These are phyloP conservation scores for Cryptococcus sp. DNA, from an alignment of 1,284 basidiomycete genomes.

Conservation along the genomic window DNA sequence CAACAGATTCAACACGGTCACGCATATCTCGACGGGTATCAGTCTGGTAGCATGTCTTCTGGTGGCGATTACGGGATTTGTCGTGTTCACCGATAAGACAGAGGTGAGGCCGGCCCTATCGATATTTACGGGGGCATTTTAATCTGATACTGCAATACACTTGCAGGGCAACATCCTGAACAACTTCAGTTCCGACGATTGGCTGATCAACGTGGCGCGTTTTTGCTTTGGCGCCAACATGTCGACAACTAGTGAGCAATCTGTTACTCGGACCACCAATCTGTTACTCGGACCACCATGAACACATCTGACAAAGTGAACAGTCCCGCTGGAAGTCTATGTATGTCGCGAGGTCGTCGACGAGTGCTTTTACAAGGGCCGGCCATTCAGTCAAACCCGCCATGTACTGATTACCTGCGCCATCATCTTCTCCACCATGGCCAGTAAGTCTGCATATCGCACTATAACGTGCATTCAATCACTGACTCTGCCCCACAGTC, in stretches of 20 bases:
- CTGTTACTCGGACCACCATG: background rate
- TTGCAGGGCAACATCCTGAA: slow-evolving; percentile 82
- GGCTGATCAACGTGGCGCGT: slow-evolving; percentile 85
- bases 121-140: background rate
- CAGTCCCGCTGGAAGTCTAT: slow-evolving; percentile 43
- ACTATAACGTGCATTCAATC: too few relatives aligned
- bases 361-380: slow-evolving; percentile 85
- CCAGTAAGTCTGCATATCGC: slow-evolving; percentile 56
- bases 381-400: slow-evolving; percentile 71
- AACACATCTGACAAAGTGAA: slow-evolving; percentile 36
- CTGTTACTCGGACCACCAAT: background rate
- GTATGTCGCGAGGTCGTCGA: slow-evolving; percentile 68
- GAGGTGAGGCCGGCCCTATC: slow-evolving; percentile 48
- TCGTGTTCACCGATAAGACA: slow-evolving; percentile 92
- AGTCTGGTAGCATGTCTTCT: slow-evolving; percentile 76
- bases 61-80: slow-evolving; percentile 84
- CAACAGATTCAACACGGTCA: slow-evolving; percentile 79
- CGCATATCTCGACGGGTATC: slow-evolving; percentile 81
- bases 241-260: slow-evolving; percentile 70
- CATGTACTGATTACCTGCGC: slow-evolving; percentile 88
- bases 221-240: slow-evolving; percentile 97
- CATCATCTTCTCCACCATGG: slow-evolving; percentile 78
- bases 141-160: background rate
- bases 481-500: slow-evolving; percentile 54
- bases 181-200: slow-evolving; percentile 76